These are phyloP conservation scores for Phytophthora constricta DNA, from an alignment of 352 stramenopile genomes.

Conservation along the genomic window DNA sequence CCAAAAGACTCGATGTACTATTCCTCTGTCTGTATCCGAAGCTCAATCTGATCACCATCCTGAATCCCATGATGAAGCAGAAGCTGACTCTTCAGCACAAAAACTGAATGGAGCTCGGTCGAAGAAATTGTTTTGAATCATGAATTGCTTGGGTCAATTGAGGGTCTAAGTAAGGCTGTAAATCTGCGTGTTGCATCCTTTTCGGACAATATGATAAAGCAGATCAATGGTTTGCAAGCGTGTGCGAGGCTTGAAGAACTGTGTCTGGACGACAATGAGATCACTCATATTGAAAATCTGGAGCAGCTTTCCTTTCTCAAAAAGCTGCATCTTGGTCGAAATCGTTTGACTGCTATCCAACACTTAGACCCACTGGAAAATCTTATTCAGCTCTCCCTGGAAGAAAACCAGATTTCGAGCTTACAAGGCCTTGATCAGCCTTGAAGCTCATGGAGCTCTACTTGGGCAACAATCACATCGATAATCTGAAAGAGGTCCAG, in stretches of 20 bases:
- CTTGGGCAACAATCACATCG: constrained; percentile 85
- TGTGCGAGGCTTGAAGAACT: constrained; percentile 81
- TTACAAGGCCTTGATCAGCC: constrained; percentile 63
- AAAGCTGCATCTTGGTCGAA: constrained; percentile 81
- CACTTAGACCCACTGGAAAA: constrained; percentile 67
- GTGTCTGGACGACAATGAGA: constrained; percentile 80
- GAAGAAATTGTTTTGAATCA: constrained; percentile 72
- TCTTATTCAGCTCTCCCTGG: constrained; percentile 78
- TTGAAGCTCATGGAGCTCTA: constrained; percentile 89
- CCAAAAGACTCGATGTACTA: constrained; percentile 29
- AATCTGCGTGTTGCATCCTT: constrained; percentile 72
- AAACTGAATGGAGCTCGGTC: constrained; percentile 53
- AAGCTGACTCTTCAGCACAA: neutral
- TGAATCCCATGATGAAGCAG: constrained; percentile 37
- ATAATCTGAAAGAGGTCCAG: constrained; percentile 82
- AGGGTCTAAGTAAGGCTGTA: constrained; percentile 55
- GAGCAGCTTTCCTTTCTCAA: constrained; percentile 62
- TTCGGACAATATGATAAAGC: constrained; percentile 72
- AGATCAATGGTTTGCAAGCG: constrained; percentile 57
- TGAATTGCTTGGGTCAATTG: constrained; percentile 63
- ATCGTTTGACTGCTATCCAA: constrained; percentile 72
- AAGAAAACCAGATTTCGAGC: constrained; percentile 87
- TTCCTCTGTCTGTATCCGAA: constrained; percentile 15
- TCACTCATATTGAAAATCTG: constrained; percentile 72
- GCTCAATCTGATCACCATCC: constrained; percentile 19